Base-by-base conservation (phyloP, 208 protist genomes). In the Acanthamoeba triangularis region DNA sequence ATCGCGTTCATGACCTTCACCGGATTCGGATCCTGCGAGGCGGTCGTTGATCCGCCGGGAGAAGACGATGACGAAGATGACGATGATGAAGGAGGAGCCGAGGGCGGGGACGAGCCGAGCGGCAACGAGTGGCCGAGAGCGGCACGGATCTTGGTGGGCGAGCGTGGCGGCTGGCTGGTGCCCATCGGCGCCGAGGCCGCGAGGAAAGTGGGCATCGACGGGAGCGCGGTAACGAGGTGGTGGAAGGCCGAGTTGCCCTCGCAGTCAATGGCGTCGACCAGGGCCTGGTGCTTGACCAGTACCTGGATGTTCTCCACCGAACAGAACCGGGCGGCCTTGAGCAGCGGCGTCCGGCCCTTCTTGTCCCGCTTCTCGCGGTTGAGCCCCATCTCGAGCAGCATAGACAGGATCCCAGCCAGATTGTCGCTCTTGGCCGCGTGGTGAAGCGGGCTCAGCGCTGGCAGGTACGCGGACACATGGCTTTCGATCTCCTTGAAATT, bases 301-400 rank as follows among this genome's bases (percentile, higher is more conserved):
- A 84, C 44, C 37, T 84, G 74, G 74, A 84, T 84, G 74, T 84
- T 84, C 74, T 84, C 74, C 41, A 25, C 52, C 37, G 74, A 8
- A 28, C 74, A 84, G 74, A 54, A 54, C 37, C 74, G 74, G 13
- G 74, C 74, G 41, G 74, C 74, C 25, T 84, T 84, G 41, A 84
- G 74, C 6, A 84, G 74, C 74, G 74, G 74, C 74, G 74, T 84
- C 4, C 74, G 74, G 74, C 74, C 74, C 74, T 84, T 84, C 41
- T 84, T 84, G 44, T 84, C 74, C 28, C 74, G 74, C 74, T 84
- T 84, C 28, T 84, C 74, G 35, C 74, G 74, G 33, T 84, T 84
- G 74, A 84, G 44, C 18, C 74, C 74, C 35, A 84, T 20, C 41
- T 84, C 74, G 37, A 84, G 18, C 35, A 84, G 74, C 41, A 84